Evolutionary conservation across 441 rosid species (phyloP), one percentile per base, ranked within the genome.

Genomic region (Gossypium aridum): DNA sequence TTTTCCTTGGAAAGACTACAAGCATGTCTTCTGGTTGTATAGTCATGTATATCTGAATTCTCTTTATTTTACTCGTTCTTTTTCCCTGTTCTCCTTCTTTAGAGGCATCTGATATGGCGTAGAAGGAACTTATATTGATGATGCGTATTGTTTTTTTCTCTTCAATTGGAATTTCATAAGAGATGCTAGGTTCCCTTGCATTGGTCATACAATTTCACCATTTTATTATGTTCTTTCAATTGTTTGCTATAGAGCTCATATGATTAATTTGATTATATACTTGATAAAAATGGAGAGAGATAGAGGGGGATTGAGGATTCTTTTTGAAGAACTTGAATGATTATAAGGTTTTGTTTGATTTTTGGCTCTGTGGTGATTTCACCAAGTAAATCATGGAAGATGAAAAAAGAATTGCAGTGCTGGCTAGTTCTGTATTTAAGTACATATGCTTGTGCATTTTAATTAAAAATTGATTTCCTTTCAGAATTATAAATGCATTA

Each of bases 1-100:
- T 28, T 28, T 28, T 31, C 2, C 9, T 28, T 28, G 66, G 43
- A 7, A n/a, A 62, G 67, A n/a, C 67, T n/a, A n/a, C 45, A 14
- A 62, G 68, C n/a, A 34, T 64, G 26, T 64, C 69, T 37, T 64
- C 16, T 64, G 51, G 26, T 64, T 37, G 53, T 64, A 64, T 64
- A 1, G 19, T 31, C 51, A 17, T 31, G 49, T 16, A 64, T 62
- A n/a, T 62, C n/a, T n/a, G 13, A 28, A 39, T 62, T 62, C 45
- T 62, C 45, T 62, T 28, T 19, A 62, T 28, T 62, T 62, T 28
- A 28, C 22, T 62, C 28, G 7, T 61, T 26, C 16, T 28, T 61
- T 26, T 26, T 61, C 22, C 66, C 13, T 28, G 2, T 28, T 28
- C 66, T 62, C 66, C 13, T 62, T 28, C 66, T 6, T 22, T 66